Conservation (phyloP, 441 rosid species). For the Croton setiger region DNA sequence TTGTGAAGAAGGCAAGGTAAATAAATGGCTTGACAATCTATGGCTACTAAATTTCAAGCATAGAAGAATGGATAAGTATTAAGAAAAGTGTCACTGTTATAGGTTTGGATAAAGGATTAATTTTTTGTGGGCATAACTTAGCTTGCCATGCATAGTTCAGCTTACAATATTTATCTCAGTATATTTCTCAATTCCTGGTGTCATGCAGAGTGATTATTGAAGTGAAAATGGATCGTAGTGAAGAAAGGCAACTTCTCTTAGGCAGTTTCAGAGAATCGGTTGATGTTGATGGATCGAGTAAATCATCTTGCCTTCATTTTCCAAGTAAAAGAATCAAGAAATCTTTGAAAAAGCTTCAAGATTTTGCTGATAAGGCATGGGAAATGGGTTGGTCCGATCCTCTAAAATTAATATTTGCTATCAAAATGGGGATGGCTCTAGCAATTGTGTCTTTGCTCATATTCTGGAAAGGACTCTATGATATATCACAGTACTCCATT, state of each 20-base stretch:
- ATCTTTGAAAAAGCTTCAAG: slow-evolving; percentile 14
- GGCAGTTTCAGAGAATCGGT: slow-evolving; percentile 17
- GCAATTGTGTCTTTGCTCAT: slow-evolving; percentile 31
- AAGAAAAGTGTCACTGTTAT: neutral
- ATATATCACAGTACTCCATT: slow-evolving; percentile 34
- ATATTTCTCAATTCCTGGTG: neutral
- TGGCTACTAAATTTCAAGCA: slow-evolving; percentile 9
- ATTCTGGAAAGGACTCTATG: slow-evolving; percentile 23
- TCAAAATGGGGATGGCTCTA: slow-evolving; percentile 35
- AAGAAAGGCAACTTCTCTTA: slow-evolving; percentile 16
- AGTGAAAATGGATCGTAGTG: slow-evolving; percentile 17
- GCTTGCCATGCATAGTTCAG: neutral
- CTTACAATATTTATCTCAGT: neutral
- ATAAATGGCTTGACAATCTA: neutral
- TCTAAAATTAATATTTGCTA: slow-evolving; percentile 30
- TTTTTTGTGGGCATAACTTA: neutral
- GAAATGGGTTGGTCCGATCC: slow-evolving; percentile 39
- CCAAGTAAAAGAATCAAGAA: slow-evolving; percentile 14
- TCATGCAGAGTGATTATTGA: neutral
- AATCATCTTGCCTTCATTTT: neutral
- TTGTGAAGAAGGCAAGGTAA: too few species aligned
- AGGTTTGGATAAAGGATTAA: neutral
- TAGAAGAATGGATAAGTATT: neutral
- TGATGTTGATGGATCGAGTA: slow-evolving; percentile 18
- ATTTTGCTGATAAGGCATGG: slow-evolving; percentile 21